Conservation (phyloP, 805 yeast genomes). For the Starmerella cellae region DNA sequence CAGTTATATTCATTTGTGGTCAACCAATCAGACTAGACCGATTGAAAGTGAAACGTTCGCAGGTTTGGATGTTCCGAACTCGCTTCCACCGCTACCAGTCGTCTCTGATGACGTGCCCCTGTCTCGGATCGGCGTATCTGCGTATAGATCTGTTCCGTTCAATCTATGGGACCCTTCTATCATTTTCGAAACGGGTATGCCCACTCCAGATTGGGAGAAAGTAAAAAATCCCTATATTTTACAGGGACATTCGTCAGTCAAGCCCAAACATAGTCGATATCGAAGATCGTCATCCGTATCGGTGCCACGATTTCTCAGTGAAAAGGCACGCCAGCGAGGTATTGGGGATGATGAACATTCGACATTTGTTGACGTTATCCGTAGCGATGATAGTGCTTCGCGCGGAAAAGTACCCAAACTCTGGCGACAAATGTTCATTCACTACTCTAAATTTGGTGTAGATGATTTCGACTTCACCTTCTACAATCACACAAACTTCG, state of each 20-base stretch:
- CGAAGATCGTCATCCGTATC: conserved; percentile 25
- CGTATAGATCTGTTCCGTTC: conserved; percentile 54
- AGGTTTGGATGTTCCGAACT: conserved; percentile 27
- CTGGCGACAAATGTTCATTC: conserved; percentile 58
- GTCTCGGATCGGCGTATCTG: conserved; percentile 72
- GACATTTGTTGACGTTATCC: conserved; percentile 9
- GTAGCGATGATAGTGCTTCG: conserved; percentile 9
- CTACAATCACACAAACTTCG: conserved; percentile 56
- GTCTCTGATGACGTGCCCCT: conserved; percentile 35
- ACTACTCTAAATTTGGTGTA: conserved; percentile 81
- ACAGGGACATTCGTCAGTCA: conserved; percentile 6
- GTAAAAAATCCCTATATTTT: conserved; percentile 5
- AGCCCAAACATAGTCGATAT: conserved; percentile 1
- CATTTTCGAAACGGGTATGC: conserved; percentile 49
- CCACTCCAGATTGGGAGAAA: conserved; percentile 31
- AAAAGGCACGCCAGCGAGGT: conserved; percentile 30
- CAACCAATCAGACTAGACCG: conserved; percentile 38
- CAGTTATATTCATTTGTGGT: conserved; percentile 54
- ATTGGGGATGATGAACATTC: conserved; percentile 18
- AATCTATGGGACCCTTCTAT: conserved; percentile 58
- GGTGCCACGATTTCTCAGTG: conserved; percentile 42
- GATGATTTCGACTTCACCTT: conserved; percentile 84
- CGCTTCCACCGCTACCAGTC: conserved; percentile 19
- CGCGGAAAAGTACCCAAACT: conserved; percentile 51
- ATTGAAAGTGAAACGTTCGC: conserved; percentile 20